Evolutionary conservation across 2,329 filamentous ascomycete genomes (phyloP).

Genomic region (Colletotrichum limetticola): DNA sequence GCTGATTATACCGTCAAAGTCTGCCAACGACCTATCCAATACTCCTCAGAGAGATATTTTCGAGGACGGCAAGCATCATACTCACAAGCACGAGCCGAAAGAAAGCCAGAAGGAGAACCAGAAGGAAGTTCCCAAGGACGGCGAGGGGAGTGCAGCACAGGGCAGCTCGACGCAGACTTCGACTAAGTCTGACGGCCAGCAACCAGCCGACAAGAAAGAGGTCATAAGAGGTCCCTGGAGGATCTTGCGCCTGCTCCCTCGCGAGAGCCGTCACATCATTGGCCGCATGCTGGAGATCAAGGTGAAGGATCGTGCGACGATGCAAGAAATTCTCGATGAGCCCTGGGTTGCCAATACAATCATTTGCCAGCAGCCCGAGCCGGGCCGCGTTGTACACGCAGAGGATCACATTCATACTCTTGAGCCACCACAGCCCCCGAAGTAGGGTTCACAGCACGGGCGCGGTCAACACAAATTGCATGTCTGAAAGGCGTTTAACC

Average conservation of each 20-base stretch:
- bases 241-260: slow-evolving; percentile 84
- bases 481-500: slow-evolving; percentile 25
- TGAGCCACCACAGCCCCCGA: slow-evolving; percentile 71
- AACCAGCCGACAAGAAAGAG: slow-evolving; percentile 69
- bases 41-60: slow-evolving; percentile 53
- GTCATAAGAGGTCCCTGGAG: slow-evolving; percentile 94
- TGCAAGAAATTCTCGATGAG: slow-evolving; percentile 88
- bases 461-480: slow-evolving; percentile 15
- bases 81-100: slow-evolving; percentile 35
- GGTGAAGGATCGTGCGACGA: slow-evolving; percentile 82
- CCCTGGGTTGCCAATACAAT: slow-evolving; percentile 88
- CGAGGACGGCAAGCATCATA: slow-evolving; percentile 43
- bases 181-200: slow-evolving; percentile 20
- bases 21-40: slow-evolving; percentile 55
- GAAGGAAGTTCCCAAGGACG: not conserved
- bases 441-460: slow-evolving; percentile 2
- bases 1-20: slow-evolving; percentile 58
- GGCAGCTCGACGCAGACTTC: slow-evolving; percentile 36
- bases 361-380: slow-evolving; percentile 82
- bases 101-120: not conserved
- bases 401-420: slow-evolving; percentile 86
- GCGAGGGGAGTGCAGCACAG: slow-evolving; percentile 18
- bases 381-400: slow-evolving; percentile 76
- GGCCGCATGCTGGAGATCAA: slow-evolving; percentile 92
- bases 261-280: slow-evolving; percentile 91